phyloP scores from a whole-genome alignment of 1,139 yeast genomes.

The Yamadazyma sp. region DNA sequence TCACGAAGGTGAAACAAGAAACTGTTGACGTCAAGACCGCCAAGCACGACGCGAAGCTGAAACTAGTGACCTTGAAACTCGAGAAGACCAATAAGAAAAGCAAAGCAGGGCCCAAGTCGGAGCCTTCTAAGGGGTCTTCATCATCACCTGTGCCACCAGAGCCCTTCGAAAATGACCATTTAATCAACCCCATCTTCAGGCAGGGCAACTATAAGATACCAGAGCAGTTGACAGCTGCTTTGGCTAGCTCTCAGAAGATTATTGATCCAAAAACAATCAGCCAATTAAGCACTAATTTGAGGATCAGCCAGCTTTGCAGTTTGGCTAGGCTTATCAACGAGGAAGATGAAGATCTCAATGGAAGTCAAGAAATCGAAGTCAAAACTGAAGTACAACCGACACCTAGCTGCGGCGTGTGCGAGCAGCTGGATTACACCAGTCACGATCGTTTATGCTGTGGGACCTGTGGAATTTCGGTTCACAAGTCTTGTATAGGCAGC shows the following conservation, averaged over 20 bases:
- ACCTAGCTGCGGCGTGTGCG: constrained; percentile 55
- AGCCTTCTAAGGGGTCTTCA: not conserved
- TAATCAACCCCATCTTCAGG: constrained; percentile 20
- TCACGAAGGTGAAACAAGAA: constrained; percentile 6
- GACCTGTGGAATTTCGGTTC: constrained; percentile 72
- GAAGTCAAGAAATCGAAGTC: no score
- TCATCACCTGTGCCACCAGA: constrained; percentile 2
- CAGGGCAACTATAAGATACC: constrained; percentile 15
- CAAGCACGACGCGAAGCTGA: constrained; percentile 1
- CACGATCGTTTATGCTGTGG: constrained; percentile 50
- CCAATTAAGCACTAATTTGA: constrained; percentile 2
- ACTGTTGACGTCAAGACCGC: constrained; percentile 5
- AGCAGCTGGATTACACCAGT: constrained; percentile 14
- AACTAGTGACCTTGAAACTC: constrained; percentile 1
- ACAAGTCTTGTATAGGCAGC: constrained; percentile 67
- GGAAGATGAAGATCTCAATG: not conserved
- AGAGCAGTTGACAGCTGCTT: not conserved
- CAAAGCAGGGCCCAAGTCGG: constrained; percentile 4
- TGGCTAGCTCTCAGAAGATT: not conserved
- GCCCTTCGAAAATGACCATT: constrained; percentile 8
- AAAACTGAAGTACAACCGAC: constrained; percentile 30
- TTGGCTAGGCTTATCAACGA: constrained; percentile 11
- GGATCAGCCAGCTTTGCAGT: constrained; percentile 19
- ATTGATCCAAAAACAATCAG: not conserved
- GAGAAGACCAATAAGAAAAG: constrained; percentile 1